These are phyloP conservation scores for Rhododendron mucronatum DNA, from an alignment of 148 eudicot genomes.

Conservation along the genomic window DNA sequence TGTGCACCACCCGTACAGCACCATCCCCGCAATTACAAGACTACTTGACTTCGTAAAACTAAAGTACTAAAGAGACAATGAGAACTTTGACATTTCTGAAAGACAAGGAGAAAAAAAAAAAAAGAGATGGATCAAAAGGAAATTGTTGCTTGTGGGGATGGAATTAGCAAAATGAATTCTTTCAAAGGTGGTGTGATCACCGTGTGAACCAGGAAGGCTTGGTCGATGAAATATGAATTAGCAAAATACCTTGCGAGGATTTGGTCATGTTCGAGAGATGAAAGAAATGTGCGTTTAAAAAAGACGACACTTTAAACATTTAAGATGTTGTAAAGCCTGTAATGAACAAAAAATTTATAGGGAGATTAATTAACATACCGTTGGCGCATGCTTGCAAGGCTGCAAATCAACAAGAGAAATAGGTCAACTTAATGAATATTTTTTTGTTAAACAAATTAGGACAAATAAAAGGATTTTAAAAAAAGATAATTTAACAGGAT, in stretches of 20 bases:
- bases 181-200: too few species aligned
- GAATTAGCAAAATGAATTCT: too few species aligned
- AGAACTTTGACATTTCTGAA: neutral
- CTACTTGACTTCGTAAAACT: too few species aligned
- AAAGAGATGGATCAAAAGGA: neutral
- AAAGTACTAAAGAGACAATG: neutral
- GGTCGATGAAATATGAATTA: too few species aligned
- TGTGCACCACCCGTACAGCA: too few species aligned
- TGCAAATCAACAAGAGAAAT: conserved; percentile 23
- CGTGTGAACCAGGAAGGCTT: too few species aligned
- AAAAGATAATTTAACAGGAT: neutral
- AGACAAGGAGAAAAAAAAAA: too few species aligned
- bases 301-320: neutral
- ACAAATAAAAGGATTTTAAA: neutral
- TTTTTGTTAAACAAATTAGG: neutral
- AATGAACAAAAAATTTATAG: neutral
- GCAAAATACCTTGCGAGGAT: too few species aligned
- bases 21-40: too few species aligned
- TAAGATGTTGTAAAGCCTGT: neutral
- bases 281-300: too few species aligned
- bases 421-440: neutral
- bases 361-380: conserved; percentile 33
- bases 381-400: conserved; percentile 83
- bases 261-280: too few species aligned
- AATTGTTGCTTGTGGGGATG: neutral